phyloP scores from a whole-genome alignment of 1,139 yeast genomes.

The Suhomyces anneliseae region DNA sequence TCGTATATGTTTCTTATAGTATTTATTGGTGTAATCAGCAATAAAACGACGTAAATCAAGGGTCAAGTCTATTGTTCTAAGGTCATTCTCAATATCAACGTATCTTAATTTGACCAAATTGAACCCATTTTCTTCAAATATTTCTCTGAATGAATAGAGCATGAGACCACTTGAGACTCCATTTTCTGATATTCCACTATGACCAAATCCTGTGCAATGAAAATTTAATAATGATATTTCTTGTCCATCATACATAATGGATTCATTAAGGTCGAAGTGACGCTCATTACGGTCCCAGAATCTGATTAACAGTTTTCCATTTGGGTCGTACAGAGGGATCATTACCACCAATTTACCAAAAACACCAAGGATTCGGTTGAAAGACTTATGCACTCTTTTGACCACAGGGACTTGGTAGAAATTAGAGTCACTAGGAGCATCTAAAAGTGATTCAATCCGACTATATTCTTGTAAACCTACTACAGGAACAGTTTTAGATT shows the following conservation, averaged over 20 bases:
- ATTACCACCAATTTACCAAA: slow-evolving; percentile 2
- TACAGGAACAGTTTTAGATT: background rate
- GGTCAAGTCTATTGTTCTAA: background rate
- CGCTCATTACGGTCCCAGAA: slow-evolving; percentile 1
- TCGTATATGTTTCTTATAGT: background rate
- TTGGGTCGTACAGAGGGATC: background rate
- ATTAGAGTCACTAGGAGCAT: background rate
- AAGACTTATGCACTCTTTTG: slow-evolving; percentile 1
- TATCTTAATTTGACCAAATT: slow-evolving; percentile 2
- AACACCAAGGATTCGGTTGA: background rate
- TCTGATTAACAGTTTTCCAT: slow-evolving; percentile 1
- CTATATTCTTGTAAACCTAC: background rate
- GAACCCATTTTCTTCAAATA: background rate
- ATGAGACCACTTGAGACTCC: background rate
- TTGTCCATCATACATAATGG: background rate
- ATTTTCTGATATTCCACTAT: background rate
- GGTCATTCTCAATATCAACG: background rate
- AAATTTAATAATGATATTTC: background rate
- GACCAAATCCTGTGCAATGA: slow-evolving; percentile 2
- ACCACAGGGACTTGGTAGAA: background rate
- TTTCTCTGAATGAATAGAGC: slow-evolving; percentile 2
- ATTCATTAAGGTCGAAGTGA: background rate
- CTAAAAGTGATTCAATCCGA: background rate
- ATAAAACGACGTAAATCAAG: background rate
- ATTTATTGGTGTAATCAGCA: background rate